These are phyloP conservation scores for Xylaria sp. DNA, from an alignment of 2,329 filamentous ascomycete species.

Conservation along the genomic window DNA sequence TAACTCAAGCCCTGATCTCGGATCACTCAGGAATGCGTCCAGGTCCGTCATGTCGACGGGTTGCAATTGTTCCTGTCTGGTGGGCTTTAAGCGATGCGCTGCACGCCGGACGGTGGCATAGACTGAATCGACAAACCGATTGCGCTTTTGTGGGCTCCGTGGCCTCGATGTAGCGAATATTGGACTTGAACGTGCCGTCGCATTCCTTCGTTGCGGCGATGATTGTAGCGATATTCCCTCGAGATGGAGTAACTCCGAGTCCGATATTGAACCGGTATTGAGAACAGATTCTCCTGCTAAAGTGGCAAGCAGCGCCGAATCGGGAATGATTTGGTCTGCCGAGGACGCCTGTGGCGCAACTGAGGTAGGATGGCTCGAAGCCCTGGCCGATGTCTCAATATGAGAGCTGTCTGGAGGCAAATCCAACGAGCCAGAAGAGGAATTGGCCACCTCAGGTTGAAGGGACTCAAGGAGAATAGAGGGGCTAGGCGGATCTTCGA, in stretches of 20 bases:
- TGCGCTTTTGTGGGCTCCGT: conserved; percentile 44
- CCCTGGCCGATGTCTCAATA: conserved; percentile 34
- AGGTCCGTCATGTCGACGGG: conserved; percentile 30
- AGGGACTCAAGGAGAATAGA: conserved; percentile 48
- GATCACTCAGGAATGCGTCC: conserved; percentile 33
- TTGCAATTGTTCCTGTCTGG: conserved; percentile 25
- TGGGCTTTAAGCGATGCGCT: conserved; percentile 40
- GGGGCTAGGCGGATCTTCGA: conserved; percentile 48
- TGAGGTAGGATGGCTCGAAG: conserved; percentile 26
- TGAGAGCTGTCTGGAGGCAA: conserved; percentile 33
- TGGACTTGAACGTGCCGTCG: conserved; percentile 44
- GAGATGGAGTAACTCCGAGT: conserved; percentile 59
- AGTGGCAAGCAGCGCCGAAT: conserved; percentile 36
- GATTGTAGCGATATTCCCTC: conserved; percentile 59
- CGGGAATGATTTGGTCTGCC: conserved; percentile 31
- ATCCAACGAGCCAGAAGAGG: conserved; percentile 40
- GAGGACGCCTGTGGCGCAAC: conserved; percentile 26
- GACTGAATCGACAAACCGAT: conserved; percentile 45
- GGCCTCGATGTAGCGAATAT: conserved; percentile 43
- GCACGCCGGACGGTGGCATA: conserved; percentile 46
- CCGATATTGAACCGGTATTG: conserved; percentile 56
- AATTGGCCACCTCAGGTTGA: conserved; percentile 37
- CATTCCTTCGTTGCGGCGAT: conserved; percentile 39
- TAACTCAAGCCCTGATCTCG: conserved; percentile 15
- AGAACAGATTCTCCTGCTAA: conserved; percentile 44